Percentiles rank a stretch among this genome's conserved stretches.
phyloP scores from a whole-genome alignment of 2,329 filamentous ascomycete species.

The Periconia sp. region DNA sequence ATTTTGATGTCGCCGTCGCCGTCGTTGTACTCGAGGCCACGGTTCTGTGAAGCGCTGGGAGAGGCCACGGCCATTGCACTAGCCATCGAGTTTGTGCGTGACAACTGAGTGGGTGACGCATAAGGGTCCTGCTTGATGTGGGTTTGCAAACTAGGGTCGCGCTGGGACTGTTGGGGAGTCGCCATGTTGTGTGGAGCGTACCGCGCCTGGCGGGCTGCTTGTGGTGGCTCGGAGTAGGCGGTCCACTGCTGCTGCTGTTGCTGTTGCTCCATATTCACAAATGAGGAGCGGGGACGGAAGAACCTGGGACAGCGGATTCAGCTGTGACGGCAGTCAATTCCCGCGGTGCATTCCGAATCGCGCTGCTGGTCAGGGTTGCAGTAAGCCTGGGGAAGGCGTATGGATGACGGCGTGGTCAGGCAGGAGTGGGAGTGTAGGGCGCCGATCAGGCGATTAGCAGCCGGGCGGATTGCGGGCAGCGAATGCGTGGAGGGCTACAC shows the following conservation, averaged over 20 bases:
- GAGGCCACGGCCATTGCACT: slow-evolving; percentile 29
- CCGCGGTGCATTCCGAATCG: slow-evolving; percentile 39
- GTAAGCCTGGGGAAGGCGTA: neutral
- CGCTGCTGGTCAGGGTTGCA: slow-evolving; percentile 14
- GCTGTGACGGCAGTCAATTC: slow-evolving; percentile 37
- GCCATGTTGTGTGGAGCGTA: slow-evolving; percentile 41
- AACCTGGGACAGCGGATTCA: slow-evolving; percentile 30
- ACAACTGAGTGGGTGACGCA: slow-evolving; percentile 34
- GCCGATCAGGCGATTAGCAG: neutral
- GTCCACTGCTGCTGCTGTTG: slow-evolving; percentile 39
- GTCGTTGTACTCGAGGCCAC: slow-evolving; percentile 43
- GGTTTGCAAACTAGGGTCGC: slow-evolving; percentile 33
- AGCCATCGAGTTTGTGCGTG: slow-evolving; percentile 41
- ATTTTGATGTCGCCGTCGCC: slow-evolving; percentile 59
- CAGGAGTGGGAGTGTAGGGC: neutral
- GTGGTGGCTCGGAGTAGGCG: slow-evolving; percentile 38
- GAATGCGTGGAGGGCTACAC: neutral
- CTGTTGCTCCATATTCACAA: slow-evolving; percentile 24
- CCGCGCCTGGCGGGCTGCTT: slow-evolving; percentile 38
- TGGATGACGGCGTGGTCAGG: neutral
- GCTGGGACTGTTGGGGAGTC: slow-evolving; percentile 34
- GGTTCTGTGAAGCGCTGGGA: slow-evolving; percentile 30
- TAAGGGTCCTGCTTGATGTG: slow-evolving; percentile 41
- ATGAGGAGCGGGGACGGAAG: neutral
- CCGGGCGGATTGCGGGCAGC: neutral